phyloP scores from a whole-genome alignment of 768 basidiomycete genomes.

The Boletus speciosus region DNA sequence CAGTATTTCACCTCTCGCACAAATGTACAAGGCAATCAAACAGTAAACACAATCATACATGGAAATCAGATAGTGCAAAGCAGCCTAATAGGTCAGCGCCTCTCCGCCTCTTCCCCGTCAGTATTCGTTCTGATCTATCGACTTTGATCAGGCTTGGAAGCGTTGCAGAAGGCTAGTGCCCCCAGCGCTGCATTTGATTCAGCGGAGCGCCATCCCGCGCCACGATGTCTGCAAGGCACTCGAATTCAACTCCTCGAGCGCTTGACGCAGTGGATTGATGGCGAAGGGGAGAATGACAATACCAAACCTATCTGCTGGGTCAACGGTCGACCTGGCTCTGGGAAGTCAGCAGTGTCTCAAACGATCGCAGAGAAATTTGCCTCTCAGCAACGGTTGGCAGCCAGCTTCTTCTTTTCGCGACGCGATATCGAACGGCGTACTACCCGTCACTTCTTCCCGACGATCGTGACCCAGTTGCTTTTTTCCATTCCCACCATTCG shows the following conservation, averaged over 20 bases:
- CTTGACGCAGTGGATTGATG: constrained; percentile 7
- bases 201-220: constrained; percentile 5
- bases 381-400: constrained; percentile 21
- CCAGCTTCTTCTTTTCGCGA: constrained; percentile 34
- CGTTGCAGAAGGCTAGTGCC: constrained; percentile 9
- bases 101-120: not conserved
- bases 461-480: constrained; percentile 31
- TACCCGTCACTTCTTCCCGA: constrained; percentile 23
- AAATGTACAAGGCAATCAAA: constrained; percentile 13
- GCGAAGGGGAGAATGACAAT: not conserved
- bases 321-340: constrained; percentile 17
- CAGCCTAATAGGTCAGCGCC: not conserved
- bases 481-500: constrained; percentile 13
- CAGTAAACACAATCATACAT: constrained; percentile 11
- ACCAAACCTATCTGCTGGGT: constrained; percentile 16
- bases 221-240: constrained; percentile 11
- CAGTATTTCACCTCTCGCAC: constrained; percentile 5
- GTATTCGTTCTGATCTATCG: not conserved
- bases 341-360: constrained; percentile 25
- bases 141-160: constrained; percentile 1
- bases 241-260: constrained; percentile 9
- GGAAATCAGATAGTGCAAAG: constrained; percentile 14
- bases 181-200: constrained; percentile 13
- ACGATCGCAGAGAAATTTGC: constrained; percentile 22
- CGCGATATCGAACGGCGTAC: constrained; percentile 18